Conservation (phyloP, 352 stramenopile species). For the Globisporangium nagaii region DNA sequence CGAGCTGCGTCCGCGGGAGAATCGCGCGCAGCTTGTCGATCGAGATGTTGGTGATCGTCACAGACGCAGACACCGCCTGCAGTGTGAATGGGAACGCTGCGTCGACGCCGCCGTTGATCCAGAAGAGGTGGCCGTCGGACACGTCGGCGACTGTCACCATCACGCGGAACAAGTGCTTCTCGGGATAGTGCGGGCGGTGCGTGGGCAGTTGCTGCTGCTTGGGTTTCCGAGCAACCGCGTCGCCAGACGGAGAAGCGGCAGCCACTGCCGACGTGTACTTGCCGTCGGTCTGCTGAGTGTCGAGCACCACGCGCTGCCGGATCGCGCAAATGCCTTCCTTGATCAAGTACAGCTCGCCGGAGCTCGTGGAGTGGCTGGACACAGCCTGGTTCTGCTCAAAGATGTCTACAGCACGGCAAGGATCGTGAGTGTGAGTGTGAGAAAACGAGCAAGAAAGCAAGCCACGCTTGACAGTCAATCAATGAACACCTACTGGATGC, state of each 20-base stretch:
- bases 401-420: constrained; percentile 27
- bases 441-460: background rate
- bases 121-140: constrained; percentile 44
- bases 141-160: constrained; percentile 52
- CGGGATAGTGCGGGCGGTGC: background rate
- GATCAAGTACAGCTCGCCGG: constrained; percentile 33
- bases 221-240: too few relatives aligned
- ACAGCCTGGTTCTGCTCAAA: constrained; percentile 14
- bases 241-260: background rate
- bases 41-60: constrained; percentile 35
- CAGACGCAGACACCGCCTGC: constrained; percentile 36
- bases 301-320: constrained; percentile 19
- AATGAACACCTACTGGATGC: constrained; percentile 28
- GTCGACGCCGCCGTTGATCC: constrained; percentile 23
- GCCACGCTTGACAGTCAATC: background rate
- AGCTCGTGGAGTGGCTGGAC: background rate
- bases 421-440: background rate
- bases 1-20: constrained; percentile 29
- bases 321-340: constrained; percentile 53
- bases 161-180: constrained; percentile 19
- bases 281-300: background rate
- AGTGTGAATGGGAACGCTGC: constrained; percentile 28
- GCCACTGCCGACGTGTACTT: background rate
- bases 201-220: background rate
- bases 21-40: constrained; percentile 45